Evolutionary conservation across 805 yeast genomes (phyloP), one percentile per base, ranked within the genome.

Genomic region (Candida montana): DNA sequence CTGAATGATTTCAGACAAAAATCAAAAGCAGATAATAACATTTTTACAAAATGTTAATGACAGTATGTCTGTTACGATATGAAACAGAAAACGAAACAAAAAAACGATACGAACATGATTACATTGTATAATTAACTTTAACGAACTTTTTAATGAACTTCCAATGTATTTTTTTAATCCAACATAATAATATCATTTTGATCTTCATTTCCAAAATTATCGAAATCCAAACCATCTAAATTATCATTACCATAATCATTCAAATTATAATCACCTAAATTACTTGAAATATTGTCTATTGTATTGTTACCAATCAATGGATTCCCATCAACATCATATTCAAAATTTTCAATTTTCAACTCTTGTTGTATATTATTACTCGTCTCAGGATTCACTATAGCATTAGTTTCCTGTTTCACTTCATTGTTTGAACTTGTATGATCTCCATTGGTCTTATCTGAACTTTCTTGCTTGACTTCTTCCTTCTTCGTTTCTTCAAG

Each of bases 171-270:
- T n/a, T n/a, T n/a, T 40, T 24, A 46, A 40, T 46, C 50, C n/a
- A 46, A 16, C 47, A 43, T 46, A 11, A 46, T 40, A 21, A 46
- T 33, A 36, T 40, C 50, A 17, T 38, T 28, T 17, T 35, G 36
- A 21, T 35, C 42, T 26, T 36, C 39, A 21, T 36, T 36, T 4
- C 49, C 49, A 28, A 47, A 47, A 26, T 29, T 33, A 12, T 44
- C 51, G 31, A 47, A 47, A 16, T 40, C 46, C 8, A 45, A 23
- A 9, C 42, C 51, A 30, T 33, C 49, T 6, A 47, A 34, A 18
- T 45, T 40, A 10, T 42, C 49, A 33, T 45, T 39, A 9, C 39
- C 39, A 21, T 36, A 40, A 21, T 33, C 24, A 18, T 20, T 41
- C 24, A 44, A 19, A 32, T 40, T 44, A 20, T 39, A 37, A 26